Evolutionary conservation across 352 stramenopile genomes (phyloP).

Genomic region (Phytophthora boehmeriae): DNA sequence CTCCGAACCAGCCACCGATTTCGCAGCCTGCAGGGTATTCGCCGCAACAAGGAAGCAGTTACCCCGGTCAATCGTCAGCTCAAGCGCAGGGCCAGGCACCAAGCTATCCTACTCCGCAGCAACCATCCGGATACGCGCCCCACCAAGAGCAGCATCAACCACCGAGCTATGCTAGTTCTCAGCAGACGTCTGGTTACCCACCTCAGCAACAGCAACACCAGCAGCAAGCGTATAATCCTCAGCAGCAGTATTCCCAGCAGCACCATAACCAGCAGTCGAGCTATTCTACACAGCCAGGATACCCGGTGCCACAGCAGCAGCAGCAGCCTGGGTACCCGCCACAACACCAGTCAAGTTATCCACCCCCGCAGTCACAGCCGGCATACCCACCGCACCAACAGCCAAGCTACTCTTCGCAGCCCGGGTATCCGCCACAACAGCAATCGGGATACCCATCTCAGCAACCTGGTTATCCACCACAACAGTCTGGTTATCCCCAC

Average conservation of each 20-base stretch:
- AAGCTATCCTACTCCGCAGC: slow-evolving; percentile 37
- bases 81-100: slow-evolving; percentile 25
- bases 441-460: slow-evolving; percentile 18
- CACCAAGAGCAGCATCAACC: slow-evolving; percentile 28
- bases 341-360: slow-evolving; percentile 8
- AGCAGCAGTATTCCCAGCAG: slow-evolving; percentile 28
- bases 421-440: slow-evolving; percentile 36
- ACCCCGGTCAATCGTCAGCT: slow-evolving; percentile 28
- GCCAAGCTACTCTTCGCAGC: slow-evolving; percentile 21
- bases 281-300: slow-evolving; percentile 29
- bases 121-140: slow-evolving; percentile 23
- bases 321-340: slow-evolving; percentile 4
- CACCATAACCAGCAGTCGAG: slow-evolving; percentile 25
- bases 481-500: slow-evolving; percentile 7
- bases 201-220: slow-evolving; percentile 31
- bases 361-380: slow-evolving; percentile 27
- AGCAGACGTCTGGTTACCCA: slow-evolving; percentile 8
- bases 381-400: slow-evolving; percentile 32
- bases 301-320: slow-evolving; percentile 26
- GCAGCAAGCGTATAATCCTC: slow-evolving; percentile 27
- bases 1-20: slow-evolving; percentile 17
- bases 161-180: background rate
- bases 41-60: slow-evolving; percentile 21
- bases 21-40: slow-evolving; percentile 25
- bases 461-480: slow-evolving; percentile 2